phyloP scores from a whole-genome alignment of 495 filamentous ascomycete genomes.

The Penicillium canescens region DNA sequence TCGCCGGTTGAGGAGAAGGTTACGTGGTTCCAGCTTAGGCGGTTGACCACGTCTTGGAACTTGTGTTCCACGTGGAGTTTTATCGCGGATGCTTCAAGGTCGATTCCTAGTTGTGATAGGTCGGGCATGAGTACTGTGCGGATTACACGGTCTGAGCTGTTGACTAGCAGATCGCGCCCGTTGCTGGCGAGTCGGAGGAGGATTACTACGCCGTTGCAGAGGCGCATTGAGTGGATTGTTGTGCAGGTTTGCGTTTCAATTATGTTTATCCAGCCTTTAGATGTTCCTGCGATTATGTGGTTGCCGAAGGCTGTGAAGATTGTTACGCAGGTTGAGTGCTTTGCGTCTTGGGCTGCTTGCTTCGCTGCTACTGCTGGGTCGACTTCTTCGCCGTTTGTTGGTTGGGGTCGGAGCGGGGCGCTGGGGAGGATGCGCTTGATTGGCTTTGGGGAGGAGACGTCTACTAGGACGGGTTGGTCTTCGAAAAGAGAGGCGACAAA shows the following conservation, averaged over 20 bases:
- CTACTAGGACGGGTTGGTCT: slow-evolving; percentile 85
- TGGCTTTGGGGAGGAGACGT: slow-evolving; percentile 64
- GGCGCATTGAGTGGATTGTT: slow-evolving; percentile 81
- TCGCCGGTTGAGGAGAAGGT: slow-evolving; percentile 91
- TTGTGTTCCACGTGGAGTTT: slow-evolving; percentile 93
- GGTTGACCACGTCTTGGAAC: slow-evolving; percentile 96
- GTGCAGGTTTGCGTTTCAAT: slow-evolving; percentile 76
- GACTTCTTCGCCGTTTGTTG: slow-evolving; percentile 58
- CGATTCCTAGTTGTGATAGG: slow-evolving; percentile 49
- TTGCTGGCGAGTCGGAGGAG: slow-evolving; percentile 79
- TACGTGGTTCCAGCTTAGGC: slow-evolving; percentile 92
- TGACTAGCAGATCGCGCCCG: slow-evolving; percentile 82
- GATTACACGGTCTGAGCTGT: slow-evolving; percentile 89
- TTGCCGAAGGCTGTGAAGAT: slow-evolving; percentile 83
- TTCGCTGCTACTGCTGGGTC: slow-evolving; percentile 71
- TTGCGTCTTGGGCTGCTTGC: slow-evolving; percentile 86
- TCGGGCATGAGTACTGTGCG: slow-evolving; percentile 80
- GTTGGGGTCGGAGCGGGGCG: slow-evolving; percentile 65
- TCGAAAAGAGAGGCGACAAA: slow-evolving; percentile 92
- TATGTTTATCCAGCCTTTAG: slow-evolving; percentile 93
- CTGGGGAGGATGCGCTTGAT: slow-evolving; percentile 78
- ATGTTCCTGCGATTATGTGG: slow-evolving; percentile 87
- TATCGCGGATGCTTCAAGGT: slow-evolving; percentile 54
- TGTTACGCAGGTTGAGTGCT: slow-evolving; percentile 87
- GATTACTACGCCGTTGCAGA: slow-evolving; percentile 87